These are phyloP conservation scores for Alternaria dauci DNA, from an alignment of 2,329 filamentous ascomycete genomes.

Conservation along the genomic window DNA sequence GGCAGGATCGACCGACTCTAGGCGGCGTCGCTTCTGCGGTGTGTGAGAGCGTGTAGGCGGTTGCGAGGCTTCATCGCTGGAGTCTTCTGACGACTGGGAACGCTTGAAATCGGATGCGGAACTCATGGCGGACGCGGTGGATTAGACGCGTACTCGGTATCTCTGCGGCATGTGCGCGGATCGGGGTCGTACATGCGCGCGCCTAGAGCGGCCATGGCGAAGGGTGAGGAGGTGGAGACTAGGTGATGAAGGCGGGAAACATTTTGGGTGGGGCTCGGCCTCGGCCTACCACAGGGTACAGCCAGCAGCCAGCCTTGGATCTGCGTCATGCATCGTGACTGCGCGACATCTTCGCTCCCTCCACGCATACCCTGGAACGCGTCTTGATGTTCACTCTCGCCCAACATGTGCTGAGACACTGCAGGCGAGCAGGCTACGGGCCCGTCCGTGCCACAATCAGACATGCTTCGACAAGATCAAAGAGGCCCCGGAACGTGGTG, in stretches of 20 bases:
- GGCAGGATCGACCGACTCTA: constrained; percentile 26
- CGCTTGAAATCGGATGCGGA: constrained; percentile 22
- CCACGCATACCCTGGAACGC: constrained; percentile 5
- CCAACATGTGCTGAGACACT: constrained; percentile 42
- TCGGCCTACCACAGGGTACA: constrained; percentile 7
- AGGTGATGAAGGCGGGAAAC: constrained; percentile 5
- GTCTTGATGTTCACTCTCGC: constrained; percentile 44
- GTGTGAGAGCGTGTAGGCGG: constrained; percentile 16
- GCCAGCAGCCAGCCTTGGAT: not conserved
- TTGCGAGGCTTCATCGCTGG: constrained; percentile 8
- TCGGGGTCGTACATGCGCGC: not conserved
- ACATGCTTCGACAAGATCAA: constrained; percentile 28
- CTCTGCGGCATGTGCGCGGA: not conserved
- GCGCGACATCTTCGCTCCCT: constrained; percentile 31
- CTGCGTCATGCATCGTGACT: constrained; percentile 33
- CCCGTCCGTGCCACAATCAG: constrained; percentile 17
- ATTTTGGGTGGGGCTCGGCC: constrained; percentile 13
- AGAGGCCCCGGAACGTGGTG: not conserved
- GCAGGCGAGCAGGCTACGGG: constrained; percentile 20
- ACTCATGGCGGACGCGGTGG: constrained; percentile 22
- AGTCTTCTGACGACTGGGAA: constrained; percentile 1
- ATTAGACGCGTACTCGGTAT: not conserved
- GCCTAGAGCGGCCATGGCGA: constrained; percentile 20
- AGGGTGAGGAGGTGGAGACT: constrained; percentile 10
- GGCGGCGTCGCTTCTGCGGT: constrained; percentile 38